Evolutionary conservation across 1,284 basidiomycete genomes (phyloP), one percentile per base, ranked within the genome.

Genomic region (Tilletia indica): DNA sequence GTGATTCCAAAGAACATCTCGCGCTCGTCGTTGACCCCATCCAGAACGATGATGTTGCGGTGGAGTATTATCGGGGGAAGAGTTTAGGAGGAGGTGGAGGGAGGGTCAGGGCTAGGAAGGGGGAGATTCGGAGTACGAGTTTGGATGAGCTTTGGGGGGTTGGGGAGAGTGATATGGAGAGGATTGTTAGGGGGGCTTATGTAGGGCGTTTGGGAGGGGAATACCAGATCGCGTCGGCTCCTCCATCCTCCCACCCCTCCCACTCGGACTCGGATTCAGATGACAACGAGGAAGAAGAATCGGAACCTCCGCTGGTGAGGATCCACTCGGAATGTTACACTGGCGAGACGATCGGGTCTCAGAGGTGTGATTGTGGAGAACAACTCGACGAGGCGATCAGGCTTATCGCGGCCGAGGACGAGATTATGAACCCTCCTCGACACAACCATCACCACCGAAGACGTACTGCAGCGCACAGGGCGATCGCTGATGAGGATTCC

Each of bases 261-360:
- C 68, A 72, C 8, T 69, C 68, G 5, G 54, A 72, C n/a, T 56
- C 74, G 2, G 86, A 91, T 0, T 34, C 38, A n/a, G 34, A 21
- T 45, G 72, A 70, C 0, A 69, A 75, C 4, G 71, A 70, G 3
- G 67, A 75, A n/a, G 66, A 91, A 0, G 61, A 38, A 16, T 39
- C 39, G 34, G 61, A 64, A 1, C 61, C 61, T 12, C 94, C 97
- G 0, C 89, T 99, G 69, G 91, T 99, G 45, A 90, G 97, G 31
- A 95, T 99, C 70, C 97, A 99, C 86, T 96, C 93, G 25, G 97
- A 99, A 84, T 99, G 97, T 85, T 99, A 95, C 85, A 99, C 97
- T 0, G 97, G 97, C 54, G 97, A 99, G 86, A 99, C 95, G 9
- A 91, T 98, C 73, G 97, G 97, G 11, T 96, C 93, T 82, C 95